Evolutionary conservation across 1,139 yeast species (phyloP).

Genomic region (Magnusiomyces suaveolens): DNA sequence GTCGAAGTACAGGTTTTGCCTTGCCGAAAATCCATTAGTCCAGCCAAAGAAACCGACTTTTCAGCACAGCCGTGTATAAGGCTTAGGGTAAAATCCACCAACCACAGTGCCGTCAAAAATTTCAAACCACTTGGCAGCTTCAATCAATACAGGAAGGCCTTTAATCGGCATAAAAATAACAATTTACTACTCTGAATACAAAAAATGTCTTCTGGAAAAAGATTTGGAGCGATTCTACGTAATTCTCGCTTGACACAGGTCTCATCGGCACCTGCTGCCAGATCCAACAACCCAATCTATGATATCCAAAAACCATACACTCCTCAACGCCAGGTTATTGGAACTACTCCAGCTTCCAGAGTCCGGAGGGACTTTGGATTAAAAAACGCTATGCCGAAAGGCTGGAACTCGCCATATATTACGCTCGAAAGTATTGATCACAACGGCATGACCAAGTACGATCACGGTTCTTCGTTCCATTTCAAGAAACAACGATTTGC

Average conservation of each 20-base stretch:
- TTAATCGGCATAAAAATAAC: too few species aligned
- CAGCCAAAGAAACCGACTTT: too few species aligned
- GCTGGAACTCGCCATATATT: slow-evolving; percentile 40
- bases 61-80: neutral
- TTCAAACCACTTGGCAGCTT: neutral
- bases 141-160: neutral
- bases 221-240: neutral
- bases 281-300: neutral
- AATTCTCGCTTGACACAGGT: neutral
- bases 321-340: slow-evolving; percentile 51
- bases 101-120: neutral
- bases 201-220: neutral
- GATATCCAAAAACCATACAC: neutral
- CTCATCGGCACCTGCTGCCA: neutral
- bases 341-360: slow-evolving; percentile 46
- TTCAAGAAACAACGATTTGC: slow-evolving; percentile 44
- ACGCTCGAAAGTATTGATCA: slow-evolving; percentile 46
- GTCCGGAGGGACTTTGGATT: slow-evolving; percentile 57
- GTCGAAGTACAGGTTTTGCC: too few species aligned
- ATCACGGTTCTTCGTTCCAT: slow-evolving; percentile 39
- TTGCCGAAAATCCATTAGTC: too few species aligned
- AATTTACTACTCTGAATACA: too few species aligned
- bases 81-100: neutral
- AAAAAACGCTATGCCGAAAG: slow-evolving; percentile 47
- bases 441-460: slow-evolving; percentile 44